These are phyloP conservation scores for Blastobotrys serpentis DNA, from an alignment of 1,139 yeast genomes.

Conservation along the genomic window DNA sequence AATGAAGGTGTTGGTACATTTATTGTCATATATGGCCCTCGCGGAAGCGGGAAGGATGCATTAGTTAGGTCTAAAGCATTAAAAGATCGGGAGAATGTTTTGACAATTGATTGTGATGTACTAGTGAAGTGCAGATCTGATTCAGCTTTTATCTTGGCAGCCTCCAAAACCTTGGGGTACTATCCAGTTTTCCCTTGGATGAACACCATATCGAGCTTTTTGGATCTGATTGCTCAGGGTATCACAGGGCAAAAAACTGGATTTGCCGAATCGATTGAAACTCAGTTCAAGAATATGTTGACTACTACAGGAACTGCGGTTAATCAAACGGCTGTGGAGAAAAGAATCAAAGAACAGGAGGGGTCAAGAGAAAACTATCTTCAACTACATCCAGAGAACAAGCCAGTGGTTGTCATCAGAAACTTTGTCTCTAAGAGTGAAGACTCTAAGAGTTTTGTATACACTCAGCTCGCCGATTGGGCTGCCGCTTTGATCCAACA, in stretches of 20 bases:
- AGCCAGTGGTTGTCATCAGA: slow-evolving; percentile 84
- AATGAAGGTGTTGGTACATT: slow-evolving; percentile 77
- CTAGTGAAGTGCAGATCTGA: slow-evolving; percentile 67
- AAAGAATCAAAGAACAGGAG: slow-evolving; percentile 28
- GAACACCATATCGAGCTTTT: slow-evolving; percentile 70
- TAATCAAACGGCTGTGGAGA: slow-evolving; percentile 61
- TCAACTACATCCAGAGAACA: slow-evolving; percentile 80
- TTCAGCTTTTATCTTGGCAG: slow-evolving; percentile 58
- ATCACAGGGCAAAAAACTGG: slow-evolving; percentile 95
- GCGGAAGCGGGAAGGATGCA: slow-evolving; percentile 89
- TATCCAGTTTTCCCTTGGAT: slow-evolving; percentile 95
- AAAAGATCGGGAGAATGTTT: slow-evolving; percentile 53
- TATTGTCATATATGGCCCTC: slow-evolving; percentile 86
- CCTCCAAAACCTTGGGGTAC: slow-evolving; percentile 81
- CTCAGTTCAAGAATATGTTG: slow-evolving; percentile 80
- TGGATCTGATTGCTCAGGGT: slow-evolving; percentile 86
- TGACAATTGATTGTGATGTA: slow-evolving; percentile 76
- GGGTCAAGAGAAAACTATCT: slow-evolving; percentile 64
- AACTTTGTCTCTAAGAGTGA: slow-evolving; percentile 59
- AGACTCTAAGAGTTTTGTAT: slow-evolving; percentile 65
- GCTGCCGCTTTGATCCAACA: slow-evolving; percentile 71
- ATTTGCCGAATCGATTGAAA: slow-evolving; percentile 77
- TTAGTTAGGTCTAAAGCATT: slow-evolving; percentile 71
- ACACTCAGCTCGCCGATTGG: slow-evolving; percentile 83
- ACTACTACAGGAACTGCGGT: slow-evolving; percentile 71